Conservation (phyloP, 495 filamentous ascomycete genomes). For the Neurospora tetrasperma region DNA sequence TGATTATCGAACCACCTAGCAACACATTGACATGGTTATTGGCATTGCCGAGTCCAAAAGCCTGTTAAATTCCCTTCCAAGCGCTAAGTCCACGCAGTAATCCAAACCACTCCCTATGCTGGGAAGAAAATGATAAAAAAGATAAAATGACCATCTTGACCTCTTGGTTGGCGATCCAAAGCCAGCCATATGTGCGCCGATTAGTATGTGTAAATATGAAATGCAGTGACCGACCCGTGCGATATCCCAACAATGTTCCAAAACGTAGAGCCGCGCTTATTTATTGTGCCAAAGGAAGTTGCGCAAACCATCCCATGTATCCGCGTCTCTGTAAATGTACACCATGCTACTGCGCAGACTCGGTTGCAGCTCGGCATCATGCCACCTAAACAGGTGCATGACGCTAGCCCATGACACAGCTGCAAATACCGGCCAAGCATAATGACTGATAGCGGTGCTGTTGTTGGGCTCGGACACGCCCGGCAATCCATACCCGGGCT, state of each 20-base stretch:
- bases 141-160: too few species aligned
- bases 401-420: conserved; percentile 79
- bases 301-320: conserved; percentile 73
- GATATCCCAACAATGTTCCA: neutral
- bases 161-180: too few species aligned
- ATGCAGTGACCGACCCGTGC: neutral
- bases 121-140: neutral
- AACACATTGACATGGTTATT: neutral
- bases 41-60: neutral
- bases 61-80: neutral
- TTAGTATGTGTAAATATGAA: neutral
- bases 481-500: conserved; percentile 43
- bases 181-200: neutral
- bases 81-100: neutral
- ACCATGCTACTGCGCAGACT: conserved; percentile 94
- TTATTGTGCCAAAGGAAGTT: conserved; percentile 80
- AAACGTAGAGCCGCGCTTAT: conserved; percentile 25
- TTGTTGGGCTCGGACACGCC: conserved; percentile 28
- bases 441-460: conserved; percentile 43
- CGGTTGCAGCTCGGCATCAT: conserved; percentile 78
- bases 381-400: conserved; percentile 91
- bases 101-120: neutral
- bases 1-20: neutral
- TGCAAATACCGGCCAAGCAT: conserved; percentile 88
- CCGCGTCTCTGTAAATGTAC: conserved; percentile 83